Evolutionary conservation across 1,284 basidiomycete genomes (phyloP).

Genomic region (Papiliotrema laurentii): DNA sequence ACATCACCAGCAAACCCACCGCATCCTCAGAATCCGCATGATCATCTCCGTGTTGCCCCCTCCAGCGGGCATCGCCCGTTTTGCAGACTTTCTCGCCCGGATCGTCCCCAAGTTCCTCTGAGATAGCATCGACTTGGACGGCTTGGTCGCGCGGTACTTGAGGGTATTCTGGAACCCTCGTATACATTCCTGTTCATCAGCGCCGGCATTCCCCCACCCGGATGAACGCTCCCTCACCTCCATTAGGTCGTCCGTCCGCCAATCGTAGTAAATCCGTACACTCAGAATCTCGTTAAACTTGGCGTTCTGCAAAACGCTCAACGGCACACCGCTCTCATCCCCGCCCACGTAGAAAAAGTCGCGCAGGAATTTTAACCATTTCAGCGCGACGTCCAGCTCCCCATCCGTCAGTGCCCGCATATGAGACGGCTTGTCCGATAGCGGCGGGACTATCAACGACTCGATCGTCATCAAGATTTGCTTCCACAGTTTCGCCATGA

Average conservation of each 20-base stretch:
- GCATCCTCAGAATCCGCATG: conserved; percentile 86
- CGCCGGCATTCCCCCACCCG: background rate
- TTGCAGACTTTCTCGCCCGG: conserved; percentile 87
- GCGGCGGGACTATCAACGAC: conserved; percentile 80
- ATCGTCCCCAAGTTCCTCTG: conserved; percentile 91
- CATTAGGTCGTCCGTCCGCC: conserved; percentile 88
- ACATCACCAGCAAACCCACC: conserved; percentile 54
- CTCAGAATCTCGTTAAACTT: conserved; percentile 91
- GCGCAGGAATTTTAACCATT: conserved; percentile 93
- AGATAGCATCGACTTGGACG: conserved; percentile 82
- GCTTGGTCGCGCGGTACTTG: conserved; percentile 67
- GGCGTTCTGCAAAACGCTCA: conserved; percentile 87
- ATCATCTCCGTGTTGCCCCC: conserved; percentile 75
- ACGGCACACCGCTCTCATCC: conserved; percentile 74
- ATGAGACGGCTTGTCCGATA: conserved; percentile 81
- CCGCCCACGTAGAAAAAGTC: conserved; percentile 96
- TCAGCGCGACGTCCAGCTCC: conserved; percentile 96
- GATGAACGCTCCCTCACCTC: conserved; percentile 51
- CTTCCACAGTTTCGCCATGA: conserved; percentile 95
- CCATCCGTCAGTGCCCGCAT: conserved; percentile 89
- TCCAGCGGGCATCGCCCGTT: conserved; percentile 67
- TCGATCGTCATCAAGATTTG: conserved; percentile 88
- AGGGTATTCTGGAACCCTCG: conserved; percentile 70
- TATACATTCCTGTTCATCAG: conserved; percentile 66
- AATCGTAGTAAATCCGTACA: conserved; percentile 88